Conservation (phyloP, 495 filamentous ascomycete species). For the Amniculicola lignicola region DNA sequence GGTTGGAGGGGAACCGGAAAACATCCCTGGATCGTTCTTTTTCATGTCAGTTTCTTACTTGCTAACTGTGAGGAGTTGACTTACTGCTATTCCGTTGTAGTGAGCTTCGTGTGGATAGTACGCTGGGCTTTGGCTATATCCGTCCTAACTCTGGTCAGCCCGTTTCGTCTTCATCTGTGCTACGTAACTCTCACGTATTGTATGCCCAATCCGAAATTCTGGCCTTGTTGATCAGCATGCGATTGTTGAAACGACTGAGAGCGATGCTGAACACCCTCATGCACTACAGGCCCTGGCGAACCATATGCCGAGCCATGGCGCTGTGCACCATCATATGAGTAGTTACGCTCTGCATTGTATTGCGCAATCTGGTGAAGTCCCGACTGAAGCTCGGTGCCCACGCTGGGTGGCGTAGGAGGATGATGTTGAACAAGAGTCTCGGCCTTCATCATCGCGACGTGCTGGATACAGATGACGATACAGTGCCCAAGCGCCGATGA, state of each 20-base stretch:
- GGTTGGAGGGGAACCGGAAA: constrained; percentile 41
- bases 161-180: background rate
- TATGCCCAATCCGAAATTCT: constrained; percentile 41
- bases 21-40: constrained; percentile 28
- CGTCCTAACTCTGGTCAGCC: constrained; percentile 13
- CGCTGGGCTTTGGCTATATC: constrained; percentile 32
- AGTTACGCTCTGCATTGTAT: constrained; percentile 20
- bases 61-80: background rate
- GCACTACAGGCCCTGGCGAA: constrained; percentile 24
- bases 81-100: constrained; percentile 36
- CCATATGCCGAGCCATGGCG: constrained; percentile 18
- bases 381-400: constrained; percentile 25
- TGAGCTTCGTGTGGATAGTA: constrained; percentile 49
- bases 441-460: constrained; percentile 23
- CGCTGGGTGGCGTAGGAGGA: constrained; percentile 30
- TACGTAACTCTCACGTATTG: constrained; percentile 44
- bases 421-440: constrained; percentile 31
- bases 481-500: background rate
- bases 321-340: constrained; percentile 21
- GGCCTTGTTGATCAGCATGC: constrained; percentile 31
- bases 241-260: constrained; percentile 13
- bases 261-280: constrained; percentile 18
- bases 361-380: constrained; percentile 33
- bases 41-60: constrained; percentile 20
- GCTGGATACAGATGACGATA: too few relatives aligned